Base-by-base conservation (phyloP, 23 red algal genomes). In the Cyanidiococcus yangmingshanensis region DNA sequence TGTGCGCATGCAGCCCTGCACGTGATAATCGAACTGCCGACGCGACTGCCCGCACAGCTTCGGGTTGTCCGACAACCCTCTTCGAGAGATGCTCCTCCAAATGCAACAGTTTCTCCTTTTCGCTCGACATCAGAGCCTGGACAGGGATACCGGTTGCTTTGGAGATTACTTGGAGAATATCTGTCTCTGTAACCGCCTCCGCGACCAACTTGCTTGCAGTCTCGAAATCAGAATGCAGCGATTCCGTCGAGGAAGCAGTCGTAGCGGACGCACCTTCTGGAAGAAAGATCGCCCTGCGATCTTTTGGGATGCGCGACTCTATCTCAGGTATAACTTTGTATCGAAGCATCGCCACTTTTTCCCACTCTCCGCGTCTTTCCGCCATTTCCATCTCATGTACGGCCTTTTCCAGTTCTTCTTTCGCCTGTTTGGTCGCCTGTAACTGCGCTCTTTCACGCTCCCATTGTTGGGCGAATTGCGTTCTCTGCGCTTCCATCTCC, bases 71-170 rank as follows among this genome's bases (percentile, higher is more conserved):
- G 40, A 89, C 76, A n/a, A 89, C 80, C 38, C 82, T 27, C 37
- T 50, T 21, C 38, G 39, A 38, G 32, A 89, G 74, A 34, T 40
- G 71, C 2, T 86, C 74, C 59, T 89, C 86, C 68, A 85, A 57
- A 15, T 39, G 54, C 45, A 84, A 45, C 18, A 89, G 75, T 71
- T 68, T 79, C 38, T 79, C 68, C 21, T 68, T 80, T n/a, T 86
- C 86, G 58, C 71, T 74, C 59, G 59, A 57, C 35, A 58, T 24
- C 31, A 89, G 77, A 25, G 50, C 41, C 37, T 85, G 57, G 0
- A 89, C 54, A 0, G 86, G 86, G 18, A 89, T 85, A 24, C 86
- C 86, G 1, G 80, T 89, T 57, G 74, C 2, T 29, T 85, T 80
- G 68, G 71, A 79, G 54, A 89, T 85, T 0, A 89, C 86, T 40